These are phyloP conservation scores for Eutrema japonicum DNA, from an alignment of 345 rosid genomes.

Conservation along the genomic window DNA sequence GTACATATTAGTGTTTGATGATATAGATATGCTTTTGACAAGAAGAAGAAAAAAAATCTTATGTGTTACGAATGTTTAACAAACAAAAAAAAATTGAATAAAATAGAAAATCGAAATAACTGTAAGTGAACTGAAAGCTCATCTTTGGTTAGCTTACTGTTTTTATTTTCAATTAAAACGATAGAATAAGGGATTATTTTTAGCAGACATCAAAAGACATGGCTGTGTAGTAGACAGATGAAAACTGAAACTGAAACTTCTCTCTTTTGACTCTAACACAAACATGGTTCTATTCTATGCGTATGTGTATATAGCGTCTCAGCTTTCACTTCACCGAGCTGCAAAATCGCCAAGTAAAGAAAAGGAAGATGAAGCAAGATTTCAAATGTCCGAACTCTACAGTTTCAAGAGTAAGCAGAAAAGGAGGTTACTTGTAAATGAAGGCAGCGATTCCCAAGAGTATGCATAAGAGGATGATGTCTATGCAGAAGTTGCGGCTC, in stretches of 20 bases:
- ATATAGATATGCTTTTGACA: neutral
- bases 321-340: slow-evolving; percentile 40
- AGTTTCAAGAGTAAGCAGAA: slow-evolving; percentile 6
- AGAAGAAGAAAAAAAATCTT: neutral
- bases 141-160: slow-evolving; percentile 8
- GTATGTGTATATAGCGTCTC: slow-evolving; percentile 10
- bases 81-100: neutral
- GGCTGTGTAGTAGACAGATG: slow-evolving; percentile 7
- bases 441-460: slow-evolving; percentile 87
- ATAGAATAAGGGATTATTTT: neutral
- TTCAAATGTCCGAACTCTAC: neutral
- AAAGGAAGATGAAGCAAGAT: slow-evolving; percentile 14
- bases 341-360: slow-evolving; percentile 18
- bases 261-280: neutral
- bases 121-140: neutral
- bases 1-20: neutral
- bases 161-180: neutral
- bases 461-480: slow-evolving; percentile 76
- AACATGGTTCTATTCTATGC: neutral
- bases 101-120: neutral
- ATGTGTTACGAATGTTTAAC: neutral
- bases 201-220: slow-evolving; percentile 4
- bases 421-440: slow-evolving; percentile 73
- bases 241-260: slow-evolving; percentile 14
- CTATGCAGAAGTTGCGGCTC: slow-evolving; percentile 91